Conservation (phyloP, 1,284 basidiomycete genomes). For the Puccinia coronata region DNA sequence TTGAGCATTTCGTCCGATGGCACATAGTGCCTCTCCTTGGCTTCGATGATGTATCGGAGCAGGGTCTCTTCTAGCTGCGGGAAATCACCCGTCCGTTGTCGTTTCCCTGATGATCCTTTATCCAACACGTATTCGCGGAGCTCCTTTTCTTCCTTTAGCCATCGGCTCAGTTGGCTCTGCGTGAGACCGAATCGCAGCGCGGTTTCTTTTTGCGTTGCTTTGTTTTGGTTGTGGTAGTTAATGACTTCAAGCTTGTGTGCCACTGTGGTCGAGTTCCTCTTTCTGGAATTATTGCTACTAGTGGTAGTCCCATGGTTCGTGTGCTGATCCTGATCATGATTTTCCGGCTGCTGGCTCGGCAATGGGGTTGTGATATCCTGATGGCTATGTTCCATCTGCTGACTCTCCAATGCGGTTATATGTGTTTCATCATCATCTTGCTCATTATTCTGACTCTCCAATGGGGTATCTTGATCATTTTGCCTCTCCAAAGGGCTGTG, state of each 20-base stretch:
- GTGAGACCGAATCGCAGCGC: conserved; percentile 26
- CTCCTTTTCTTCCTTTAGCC: conserved; percentile 45
- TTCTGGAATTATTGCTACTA: not conserved
- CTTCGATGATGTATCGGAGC: conserved; percentile 39
- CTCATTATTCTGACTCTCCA: no score
- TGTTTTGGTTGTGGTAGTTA: conserved; percentile 21
- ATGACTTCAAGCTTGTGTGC: conserved; percentile 41
- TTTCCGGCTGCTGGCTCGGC: not conserved
- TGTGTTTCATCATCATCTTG: no score
- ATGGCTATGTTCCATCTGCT: no score
- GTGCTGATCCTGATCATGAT: not conserved
- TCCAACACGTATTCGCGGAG: conserved; percentile 38
- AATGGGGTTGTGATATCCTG: not conserved
- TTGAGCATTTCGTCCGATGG: conserved; percentile 38
- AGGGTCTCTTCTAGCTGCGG: conserved; percentile 39
- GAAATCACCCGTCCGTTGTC: conserved; percentile 40
- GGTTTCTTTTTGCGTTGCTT: conserved; percentile 38
- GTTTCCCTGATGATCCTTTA: conserved; percentile 43
- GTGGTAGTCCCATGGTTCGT: not conserved
- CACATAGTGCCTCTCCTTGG: conserved; percentile 1
- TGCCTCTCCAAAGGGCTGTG: no score
- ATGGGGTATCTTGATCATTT: no score
- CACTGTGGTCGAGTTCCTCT: conserved; percentile 48
- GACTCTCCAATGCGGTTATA: no score
- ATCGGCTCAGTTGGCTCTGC: conserved; percentile 44